These are phyloP conservation scores for Pulveroboletus sp. DNA, from an alignment of 768 basidiomycete species.

Conservation along the genomic window DNA sequence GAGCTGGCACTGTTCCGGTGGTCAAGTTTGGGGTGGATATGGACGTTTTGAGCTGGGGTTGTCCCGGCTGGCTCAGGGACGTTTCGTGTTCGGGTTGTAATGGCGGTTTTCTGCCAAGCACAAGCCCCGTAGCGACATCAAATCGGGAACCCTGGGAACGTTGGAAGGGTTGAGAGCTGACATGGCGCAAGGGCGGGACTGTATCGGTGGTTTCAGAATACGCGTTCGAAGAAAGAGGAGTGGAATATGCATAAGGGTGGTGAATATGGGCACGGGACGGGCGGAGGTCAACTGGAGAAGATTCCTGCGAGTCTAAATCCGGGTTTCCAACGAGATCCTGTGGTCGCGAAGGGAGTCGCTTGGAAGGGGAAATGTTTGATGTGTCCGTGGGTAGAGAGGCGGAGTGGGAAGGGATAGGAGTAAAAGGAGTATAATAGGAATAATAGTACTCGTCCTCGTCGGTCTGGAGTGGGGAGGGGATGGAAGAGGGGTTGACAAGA, in stretches of 20 bases:
- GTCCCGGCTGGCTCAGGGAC: background rate
- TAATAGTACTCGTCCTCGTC: conserved; percentile 48
- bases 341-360: conserved; percentile 16
- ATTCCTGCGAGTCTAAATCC: conserved; percentile 15
- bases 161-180: conserved; percentile 23
- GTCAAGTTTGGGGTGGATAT: conserved; percentile 66
- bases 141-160: conserved; percentile 7
- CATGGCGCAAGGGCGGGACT: conserved; percentile 15
- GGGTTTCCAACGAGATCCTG: conserved; percentile 10
- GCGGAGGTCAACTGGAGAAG: conserved; percentile 12
- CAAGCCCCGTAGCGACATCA: background rate
- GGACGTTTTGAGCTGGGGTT: conserved; percentile 43
- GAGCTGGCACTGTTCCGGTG: conserved; percentile 6
- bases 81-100: conserved; percentile 3
- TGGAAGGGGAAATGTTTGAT: conserved; percentile 11
- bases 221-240: conserved; percentile 16
- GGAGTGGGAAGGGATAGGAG: conserved; percentile 12
- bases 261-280: conserved; percentile 27
- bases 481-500: conserved; percentile 4
- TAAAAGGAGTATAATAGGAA: conserved; percentile 44
- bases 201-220: background rate
- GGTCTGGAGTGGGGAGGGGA: conserved; percentile 21
- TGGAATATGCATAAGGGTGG: conserved; percentile 52
- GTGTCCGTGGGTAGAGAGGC: conserved; percentile 3
- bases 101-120: background rate